These are phyloP conservation scores for Neurospora sp. DNA, from an alignment of 495 filamentous ascomycete species.

Conservation along the genomic window DNA sequence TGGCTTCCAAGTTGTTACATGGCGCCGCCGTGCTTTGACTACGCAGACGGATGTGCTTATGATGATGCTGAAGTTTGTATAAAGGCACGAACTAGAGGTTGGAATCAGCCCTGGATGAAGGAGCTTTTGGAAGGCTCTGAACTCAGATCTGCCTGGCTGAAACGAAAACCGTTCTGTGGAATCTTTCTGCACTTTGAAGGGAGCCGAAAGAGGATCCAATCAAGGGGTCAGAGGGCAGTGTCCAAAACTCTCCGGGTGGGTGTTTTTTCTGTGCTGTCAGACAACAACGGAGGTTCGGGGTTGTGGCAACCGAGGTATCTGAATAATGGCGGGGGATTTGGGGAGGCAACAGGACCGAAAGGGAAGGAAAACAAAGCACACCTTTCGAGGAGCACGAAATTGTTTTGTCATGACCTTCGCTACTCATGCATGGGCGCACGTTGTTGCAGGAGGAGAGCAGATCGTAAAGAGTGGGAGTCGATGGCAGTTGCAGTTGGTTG, in stretches of 20 bases:
- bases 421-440: not conserved
- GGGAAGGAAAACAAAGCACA: not conserved
- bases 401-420: slow-evolving; percentile 23
- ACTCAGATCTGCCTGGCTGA: not conserved
- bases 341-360: slow-evolving; percentile 1
- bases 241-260: not conserved
- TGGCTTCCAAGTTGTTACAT: not conserved
- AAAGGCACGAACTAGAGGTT: not conserved
- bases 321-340: not conserved
- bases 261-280: not conserved
- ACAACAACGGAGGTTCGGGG: not conserved
- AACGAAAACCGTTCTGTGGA: not conserved
- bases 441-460: not conserved
- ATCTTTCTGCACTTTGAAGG: not conserved
- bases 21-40: not conserved
- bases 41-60: not conserved
- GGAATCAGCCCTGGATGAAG: not conserved
- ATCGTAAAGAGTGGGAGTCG: slow-evolving; percentile 21
- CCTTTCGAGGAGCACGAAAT: slow-evolving; percentile 10
- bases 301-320: not conserved
- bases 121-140: not conserved
- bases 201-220: not conserved
- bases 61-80: not conserved
- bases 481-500: not conserved
- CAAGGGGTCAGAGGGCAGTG: not conserved